Base-by-base conservation (phyloP, 2,329 filamentous ascomycete genomes). In the Pseudophaeomoniella oleicola region DNA sequence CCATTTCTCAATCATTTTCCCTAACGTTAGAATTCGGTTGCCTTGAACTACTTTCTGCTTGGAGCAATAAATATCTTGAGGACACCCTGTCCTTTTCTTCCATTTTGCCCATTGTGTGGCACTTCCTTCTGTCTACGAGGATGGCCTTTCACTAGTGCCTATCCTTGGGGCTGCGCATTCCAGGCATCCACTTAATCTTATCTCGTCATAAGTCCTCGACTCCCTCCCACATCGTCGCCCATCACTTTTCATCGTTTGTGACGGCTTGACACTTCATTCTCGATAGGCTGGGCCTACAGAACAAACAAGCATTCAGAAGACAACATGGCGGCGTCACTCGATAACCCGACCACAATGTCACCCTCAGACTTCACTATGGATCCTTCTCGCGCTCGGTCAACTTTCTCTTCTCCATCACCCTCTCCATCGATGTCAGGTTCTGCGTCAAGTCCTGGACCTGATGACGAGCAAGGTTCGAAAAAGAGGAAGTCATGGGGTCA, bases 401-500 rank as follows among this genome's bases (percentile, higher is more conserved):
- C 6, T 6, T 9, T 27, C 9, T 6, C 22, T 6, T 9, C 22
- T 27, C 22, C 22, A n/a, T 9, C 22, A 6, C 22, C 22, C 6
- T 6, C 6, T 6, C 22, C 22, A 9, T 27, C 22, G 22, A n/a
- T 9, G n/a, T 6, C 6, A 27, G 22, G 9, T 9, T 27, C 22
- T 27, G 22, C 6, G 22, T 27, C 22, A n/a, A 27, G 22, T 27
- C n/a, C n/a, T n/a, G n/a, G n/a, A n/a, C n/a, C n/a, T n/a, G n/a
- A n/a, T n/a, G n/a, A n/a, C n/a, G n/a, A n/a, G n/a, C n/a, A 22
- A 32, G 32, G 18, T 4, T 47, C 46, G 39, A 94, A 94, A 75
- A 94, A 94, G 75, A 72, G 90, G 52, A 98, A 96, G 66, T 96
- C 90, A 34, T 98, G 90, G 90, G 90, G 90, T 35, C 90, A 98